These are phyloP conservation scores for Perkinsus chesapeaki DNA, from an alignment of 169 alveolate species.

Conservation along the genomic window DNA sequence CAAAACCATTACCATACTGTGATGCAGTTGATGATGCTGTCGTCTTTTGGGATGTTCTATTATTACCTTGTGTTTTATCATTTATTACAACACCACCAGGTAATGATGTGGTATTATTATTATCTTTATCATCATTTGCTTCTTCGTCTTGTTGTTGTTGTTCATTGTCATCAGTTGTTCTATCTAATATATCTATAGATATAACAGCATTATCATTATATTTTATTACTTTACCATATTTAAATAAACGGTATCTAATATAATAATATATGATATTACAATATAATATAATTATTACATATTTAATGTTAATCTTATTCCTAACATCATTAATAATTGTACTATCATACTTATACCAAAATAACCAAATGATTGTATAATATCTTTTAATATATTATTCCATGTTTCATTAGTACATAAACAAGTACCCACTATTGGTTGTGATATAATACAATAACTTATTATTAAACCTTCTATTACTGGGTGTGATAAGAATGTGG, in stretches of 20 bases:
- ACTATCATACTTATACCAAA: not conserved
- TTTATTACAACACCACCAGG: not conserved
- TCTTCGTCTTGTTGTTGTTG: not conserved
- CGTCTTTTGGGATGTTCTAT: not conserved
- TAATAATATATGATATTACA: too few relatives aligned
- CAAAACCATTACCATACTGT: not conserved
- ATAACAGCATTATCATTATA: not conserved
- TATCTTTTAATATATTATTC: not conserved
- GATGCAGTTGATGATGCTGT: not conserved
- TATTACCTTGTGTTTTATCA: not conserved
- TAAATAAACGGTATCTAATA: not conserved
- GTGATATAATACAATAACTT: not conserved
- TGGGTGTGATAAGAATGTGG: not conserved
- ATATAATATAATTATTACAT: not conserved
- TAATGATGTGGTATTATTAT: not conserved
- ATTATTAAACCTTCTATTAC: not conserved
- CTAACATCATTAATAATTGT: not conserved
- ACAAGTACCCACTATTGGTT: not conserved
- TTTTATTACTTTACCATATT: not conserved
- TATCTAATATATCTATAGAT: not conserved
- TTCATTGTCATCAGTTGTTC: not conserved
- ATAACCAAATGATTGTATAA: not conserved
- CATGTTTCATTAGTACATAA: not conserved
- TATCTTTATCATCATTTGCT: not conserved
- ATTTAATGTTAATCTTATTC: not conserved